Evolutionary conservation across 1,139 yeast species (phyloP), one percentile per base, ranked within the genome.

Genomic region (Nematodospora anomalae): DNA sequence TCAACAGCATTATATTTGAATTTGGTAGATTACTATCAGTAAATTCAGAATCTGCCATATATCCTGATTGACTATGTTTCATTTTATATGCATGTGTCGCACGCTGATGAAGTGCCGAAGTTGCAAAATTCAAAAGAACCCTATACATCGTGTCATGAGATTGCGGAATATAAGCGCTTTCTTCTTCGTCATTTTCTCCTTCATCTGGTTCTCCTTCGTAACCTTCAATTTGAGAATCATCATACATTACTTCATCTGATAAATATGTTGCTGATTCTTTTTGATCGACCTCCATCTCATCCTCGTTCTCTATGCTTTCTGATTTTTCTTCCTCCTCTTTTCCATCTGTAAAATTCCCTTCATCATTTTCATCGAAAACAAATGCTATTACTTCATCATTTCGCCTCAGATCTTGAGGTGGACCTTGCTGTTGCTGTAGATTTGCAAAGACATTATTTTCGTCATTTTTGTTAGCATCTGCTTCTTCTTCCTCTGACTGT

Each of bases 21-120:
- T 33, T 42, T 24, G 41, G 30, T 5, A 28, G 23, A 16, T 40
- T 38, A 26, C 36, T 46, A 28, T 49, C 52, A 7, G 57, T 50
- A 13, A 47, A 33, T 35, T 55, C 60, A 10, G 48, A 35, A 31
- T 56, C 60, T 7, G 56, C 56, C 31, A 46, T 46, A 38, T 55
- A 55, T 2, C 57, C 60, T 3, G 48, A 43, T 24, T 37, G 36
- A 16, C 29, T 15, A 20, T 23, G 36, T 29, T 38, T 22, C 4
- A 26, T 16, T 22, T 36, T 40, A 25, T 41, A 42, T 7, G 33
- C 40, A 20, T 32, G 40, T 10, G 16, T 15, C 20, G 31, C 32
- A 16, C 18, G 26, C 14, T 40, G 42, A 16, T 32, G 29, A n/a
- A 48, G 34, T 9, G 44, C 52, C 1, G 51, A 37, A 15, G 39